Base-by-base conservation (phyloP, 73 alveolate species). In the Paramecium biaurelia region DNA sequence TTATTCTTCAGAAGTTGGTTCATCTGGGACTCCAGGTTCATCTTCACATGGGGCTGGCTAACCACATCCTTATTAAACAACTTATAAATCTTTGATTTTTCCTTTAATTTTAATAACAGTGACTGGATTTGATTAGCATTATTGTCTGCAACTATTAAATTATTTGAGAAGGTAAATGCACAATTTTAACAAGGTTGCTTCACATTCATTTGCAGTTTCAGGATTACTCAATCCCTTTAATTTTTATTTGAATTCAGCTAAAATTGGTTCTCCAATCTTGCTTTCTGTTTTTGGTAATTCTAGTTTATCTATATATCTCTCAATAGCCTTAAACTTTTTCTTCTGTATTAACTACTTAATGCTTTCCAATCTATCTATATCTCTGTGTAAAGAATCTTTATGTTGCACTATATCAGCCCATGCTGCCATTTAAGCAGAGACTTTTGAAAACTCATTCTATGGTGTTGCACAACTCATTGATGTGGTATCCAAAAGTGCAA, bases 361-460 rank as follows among this genome's bases (percentile, higher is more conserved):
- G 32, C 53, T 14, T 35, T 74, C 30, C 35, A 74, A 34, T 15
- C 53, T 74, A 26, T 74, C n/a, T 15, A 74, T 74, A 34, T 74
- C 88, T 74, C 35, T 12, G 20, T 21, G 88, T n/a, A 74, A 14
- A 4, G 57, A 74, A 34, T 74, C 88, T 26, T 34, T 74, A 74
- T 74, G 88, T 34, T 74, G 18, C 18, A 74, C 88, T n/a, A 74
- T 74, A 74, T 74, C 88, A n/a, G 68, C 88, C 88, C 88, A 74
- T 21, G 88, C 88, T 18, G 88, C 57, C 88, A 74, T 74, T 34
- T 74, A 35, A 21, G 88, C 21, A n/a, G 88, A 74, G 5, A 74
- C 88, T 74, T 70, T 74, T 12, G 6, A 34, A 74, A 74, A 74
- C 41, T 74, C 88, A 30, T 30, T 18, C 18, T 74, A 35, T 9